Percentiles rank a stretch among this genome's conserved stretches.
Evolutionary conservation across 1,139 yeast genomes (phyloP).

Genomic region (Geotrichum phurueaensis): DNA sequence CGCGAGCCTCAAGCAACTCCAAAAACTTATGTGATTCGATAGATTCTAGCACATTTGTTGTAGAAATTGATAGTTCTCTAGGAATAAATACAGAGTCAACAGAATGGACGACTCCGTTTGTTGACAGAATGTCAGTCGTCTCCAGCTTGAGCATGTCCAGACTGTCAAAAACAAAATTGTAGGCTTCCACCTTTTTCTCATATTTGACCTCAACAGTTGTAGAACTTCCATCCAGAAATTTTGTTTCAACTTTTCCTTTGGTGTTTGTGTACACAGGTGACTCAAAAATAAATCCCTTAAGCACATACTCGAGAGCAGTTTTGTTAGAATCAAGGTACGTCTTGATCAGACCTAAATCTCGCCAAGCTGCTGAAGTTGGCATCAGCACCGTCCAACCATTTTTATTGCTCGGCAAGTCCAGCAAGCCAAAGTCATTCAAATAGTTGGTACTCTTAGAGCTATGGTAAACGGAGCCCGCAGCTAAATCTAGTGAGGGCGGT

Average conservation of each 20-base stretch:
- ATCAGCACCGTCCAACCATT: constrained; percentile 68
- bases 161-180: neutral
- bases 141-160: constrained; percentile 25
- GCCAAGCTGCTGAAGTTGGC: constrained; percentile 80
- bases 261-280: constrained; percentile 65
- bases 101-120: constrained; percentile 82
- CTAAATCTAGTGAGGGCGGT: constrained; percentile 49
- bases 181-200: neutral
- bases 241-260: constrained; percentile 26
- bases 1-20: constrained; percentile 42
- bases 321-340: constrained; percentile 53
- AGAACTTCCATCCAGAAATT: constrained; percentile 36
- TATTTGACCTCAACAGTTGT: constrained; percentile 30
- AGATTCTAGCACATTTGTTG: constrained; percentile 52
- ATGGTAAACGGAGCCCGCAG: constrained; percentile 50
- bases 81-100: constrained; percentile 57
- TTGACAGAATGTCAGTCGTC: constrained; percentile 65
- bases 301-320: constrained; percentile 44
- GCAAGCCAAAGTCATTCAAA: constrained; percentile 44
- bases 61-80: constrained; percentile 45
- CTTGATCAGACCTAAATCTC: constrained; percentile 52
- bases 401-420: constrained; percentile 41
- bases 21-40: constrained; percentile 42
- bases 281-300: constrained; percentile 57
- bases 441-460: constrained; percentile 50